Conservation (phyloP, 2,329 filamentous ascomycete genomes). For the Rachicladosporium sp. region DNA sequence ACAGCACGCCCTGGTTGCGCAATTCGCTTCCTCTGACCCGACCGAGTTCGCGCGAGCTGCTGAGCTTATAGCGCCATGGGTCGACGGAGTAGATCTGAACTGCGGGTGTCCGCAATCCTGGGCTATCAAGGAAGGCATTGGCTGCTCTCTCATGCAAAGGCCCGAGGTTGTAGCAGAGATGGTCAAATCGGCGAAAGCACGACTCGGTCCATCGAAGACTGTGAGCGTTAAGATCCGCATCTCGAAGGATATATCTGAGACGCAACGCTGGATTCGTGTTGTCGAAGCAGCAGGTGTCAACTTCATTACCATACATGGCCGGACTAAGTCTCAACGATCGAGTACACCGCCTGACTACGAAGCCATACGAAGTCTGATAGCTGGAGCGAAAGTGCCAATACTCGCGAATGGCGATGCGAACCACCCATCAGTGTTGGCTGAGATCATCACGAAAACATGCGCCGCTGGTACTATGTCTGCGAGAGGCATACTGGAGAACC, state of each 20-base stretch:
- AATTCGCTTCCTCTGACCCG: conserved; percentile 53
- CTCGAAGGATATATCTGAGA: conserved; percentile 46
- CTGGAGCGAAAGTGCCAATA: conserved; percentile 44
- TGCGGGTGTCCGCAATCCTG: conserved; percentile 63
- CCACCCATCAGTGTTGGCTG: conserved; percentile 31
- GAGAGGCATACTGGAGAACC: conserved; percentile 54
- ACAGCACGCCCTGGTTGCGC: conserved; percentile 43
- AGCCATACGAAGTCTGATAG: conserved; percentile 45
- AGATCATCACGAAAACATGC: conserved; percentile 21
- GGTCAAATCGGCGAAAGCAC: conserved; percentile 44
- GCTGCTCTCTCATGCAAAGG: conserved; percentile 56
- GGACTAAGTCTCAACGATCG: conserved; percentile 49
- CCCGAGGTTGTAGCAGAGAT: conserved; percentile 55
- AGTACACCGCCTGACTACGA: conserved; percentile 49
- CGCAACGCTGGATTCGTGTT: conserved; percentile 49
- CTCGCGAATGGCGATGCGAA: conserved; percentile 59
- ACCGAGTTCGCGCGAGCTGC: conserved; percentile 51
- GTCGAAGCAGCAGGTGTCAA: conserved; percentile 51
- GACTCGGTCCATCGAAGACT: conserved; percentile 38
- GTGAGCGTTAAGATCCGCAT: conserved; percentile 61
- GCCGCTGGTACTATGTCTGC: conserved; percentile 54
- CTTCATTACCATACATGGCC: conserved; percentile 59
- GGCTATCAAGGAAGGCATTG: conserved; percentile 56
- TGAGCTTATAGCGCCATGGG: conserved; percentile 47
- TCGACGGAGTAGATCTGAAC: conserved; percentile 56